A percentile compares a stretch with the other conserved stretches of the same genome.
Conservation (phyloP, 768 basidiomycete species). For the Astraeus odoratus region DNA sequence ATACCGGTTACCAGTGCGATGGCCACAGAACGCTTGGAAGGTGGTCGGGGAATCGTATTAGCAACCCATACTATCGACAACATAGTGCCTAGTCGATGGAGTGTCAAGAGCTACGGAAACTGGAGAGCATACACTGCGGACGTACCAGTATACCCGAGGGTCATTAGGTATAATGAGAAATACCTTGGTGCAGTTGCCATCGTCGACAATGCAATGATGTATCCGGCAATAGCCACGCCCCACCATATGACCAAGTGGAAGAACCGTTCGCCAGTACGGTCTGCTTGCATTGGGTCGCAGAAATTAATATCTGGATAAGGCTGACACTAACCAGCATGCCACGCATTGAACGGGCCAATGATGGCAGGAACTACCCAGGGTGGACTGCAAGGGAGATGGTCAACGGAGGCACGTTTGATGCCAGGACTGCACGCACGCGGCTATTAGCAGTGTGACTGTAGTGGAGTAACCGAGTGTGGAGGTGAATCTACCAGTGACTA, state of each 20-base stretch:
- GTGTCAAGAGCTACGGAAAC: neutral
- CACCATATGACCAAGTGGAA: conserved; percentile 52
- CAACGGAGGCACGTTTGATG: neutral
- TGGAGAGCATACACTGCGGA: neutral
- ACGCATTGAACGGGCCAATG: conserved; percentile 44
- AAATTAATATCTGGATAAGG: neutral
- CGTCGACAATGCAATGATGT: conserved; percentile 55
- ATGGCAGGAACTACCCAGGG: conserved; percentile 54
- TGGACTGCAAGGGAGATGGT: conserved; percentile 42
- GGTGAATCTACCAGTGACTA: conserved; percentile 35
- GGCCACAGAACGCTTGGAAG: conserved; percentile 45
- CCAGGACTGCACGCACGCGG: conserved; percentile 39
- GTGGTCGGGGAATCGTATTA: conserved; percentile 54
- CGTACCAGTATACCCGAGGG: conserved; percentile 41
- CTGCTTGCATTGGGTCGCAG: conserved; percentile 25
- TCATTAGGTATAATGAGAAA: conserved; percentile 59
- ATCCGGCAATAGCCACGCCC: conserved; percentile 57
- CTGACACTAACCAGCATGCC: conserved; percentile 39
- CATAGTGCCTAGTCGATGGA: conserved; percentile 19
- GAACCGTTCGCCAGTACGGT: conserved; percentile 57
- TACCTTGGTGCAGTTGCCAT: conserved; percentile 48
- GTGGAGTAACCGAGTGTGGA: conserved; percentile 57
- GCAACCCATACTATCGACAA: conserved; percentile 56
- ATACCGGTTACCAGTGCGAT: conserved; percentile 58
- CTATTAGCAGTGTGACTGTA: conserved; percentile 49